Base-by-base conservation (phyloP, 2,329 filamentous ascomycete genomes). In the Sordariomycetes sp. region DNA sequence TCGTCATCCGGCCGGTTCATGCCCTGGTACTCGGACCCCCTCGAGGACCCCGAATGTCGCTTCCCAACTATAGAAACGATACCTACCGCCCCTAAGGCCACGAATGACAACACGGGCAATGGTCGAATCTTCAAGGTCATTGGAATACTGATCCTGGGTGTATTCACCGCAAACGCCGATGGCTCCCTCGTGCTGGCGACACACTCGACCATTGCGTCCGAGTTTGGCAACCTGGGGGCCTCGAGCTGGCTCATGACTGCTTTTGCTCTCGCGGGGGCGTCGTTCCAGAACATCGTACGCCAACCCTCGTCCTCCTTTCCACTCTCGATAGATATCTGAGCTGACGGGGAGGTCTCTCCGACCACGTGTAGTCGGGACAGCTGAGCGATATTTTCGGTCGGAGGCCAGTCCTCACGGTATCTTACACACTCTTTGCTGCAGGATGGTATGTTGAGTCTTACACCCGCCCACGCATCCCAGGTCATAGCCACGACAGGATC, bases 91-190 rank as follows among this genome's bases (percentile, higher is more conserved):
- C n/a, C 22, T 20, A n/a, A 50, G 3, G 57, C 24, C 32, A 25
- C 32, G 12, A 36, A 54, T 8, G 32, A 24, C 24, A 15, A 63
- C 10, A n/a, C 15, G 56, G 45, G 35, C 10, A 52, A 55, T 48
- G 36, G 35, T 22, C 52, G 52, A 15, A 59, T 60, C 35, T 34
- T 57, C 25, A 60, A 59, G 55, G 56, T 59, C n/a, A 55, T 67
- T 1, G 61, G 63, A 34, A 63, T 65, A 2, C 54, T 65, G 48
- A 55, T 65, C 8, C 28, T 65, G 12, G 68, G 68, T 12, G 80
- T 85, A 15, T 87, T 89, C 62, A 78, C 87, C 13, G 78, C 79
- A 7, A 83, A 84, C 57, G 78, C 80, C 17, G 86, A 90, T 63
- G 69, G 72, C 0, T 84, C 82, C 1, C 70, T 89, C 0, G 76